Percentiles rank a stretch among this genome's conserved stretches.
phyloP scores from a whole-genome alignment of 495 filamentous ascomycete species.

The Podospora pseudocomata region DNA sequence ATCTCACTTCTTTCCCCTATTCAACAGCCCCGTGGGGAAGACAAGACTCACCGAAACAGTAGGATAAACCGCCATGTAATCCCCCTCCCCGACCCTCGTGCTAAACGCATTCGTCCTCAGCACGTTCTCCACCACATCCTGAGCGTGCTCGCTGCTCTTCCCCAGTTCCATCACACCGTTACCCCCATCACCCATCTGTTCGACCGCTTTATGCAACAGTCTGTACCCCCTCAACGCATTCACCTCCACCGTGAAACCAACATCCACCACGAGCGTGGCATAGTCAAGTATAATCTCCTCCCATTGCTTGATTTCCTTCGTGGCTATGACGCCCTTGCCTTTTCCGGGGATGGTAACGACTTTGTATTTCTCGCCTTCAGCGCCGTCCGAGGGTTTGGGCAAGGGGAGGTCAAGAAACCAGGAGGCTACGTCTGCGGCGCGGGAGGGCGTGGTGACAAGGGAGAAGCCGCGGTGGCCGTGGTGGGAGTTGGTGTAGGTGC shows the following conservation, averaged over 20 bases:
- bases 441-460: conserved; percentile 36
- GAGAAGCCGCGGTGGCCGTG: conserved; percentile 35
- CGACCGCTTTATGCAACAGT: conserved; percentile 33
- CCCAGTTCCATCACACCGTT: conserved; percentile 30
- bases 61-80: conserved; percentile 39
- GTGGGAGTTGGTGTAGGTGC: conserved; percentile 38
- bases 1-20: neutral
- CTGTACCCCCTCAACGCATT: conserved; percentile 29
- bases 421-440: conserved; percentile 24
- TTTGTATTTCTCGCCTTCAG: conserved; percentile 15
- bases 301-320: conserved; percentile 28
- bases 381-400: neutral
- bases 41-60: conserved; percentile 31
- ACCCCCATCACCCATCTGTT: conserved; percentile 33
- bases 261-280: conserved; percentile 34
- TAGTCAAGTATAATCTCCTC: conserved; percentile 40
- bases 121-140: conserved; percentile 39
- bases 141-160: conserved; percentile 30
- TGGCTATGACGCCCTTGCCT: conserved; percentile 39
- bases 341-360: conserved; percentile 36
- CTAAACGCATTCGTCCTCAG: conserved; percentile 42
- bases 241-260: conserved; percentile 32
- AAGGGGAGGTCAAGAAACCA: neutral
- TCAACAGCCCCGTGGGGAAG: neutral
- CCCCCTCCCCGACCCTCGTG: conserved; percentile 27